Evolutionary conservation across 805 yeast species (phyloP), one percentile per base, ranked within the genome.

Genomic region (Isabelozyma pseudorhagii): DNA sequence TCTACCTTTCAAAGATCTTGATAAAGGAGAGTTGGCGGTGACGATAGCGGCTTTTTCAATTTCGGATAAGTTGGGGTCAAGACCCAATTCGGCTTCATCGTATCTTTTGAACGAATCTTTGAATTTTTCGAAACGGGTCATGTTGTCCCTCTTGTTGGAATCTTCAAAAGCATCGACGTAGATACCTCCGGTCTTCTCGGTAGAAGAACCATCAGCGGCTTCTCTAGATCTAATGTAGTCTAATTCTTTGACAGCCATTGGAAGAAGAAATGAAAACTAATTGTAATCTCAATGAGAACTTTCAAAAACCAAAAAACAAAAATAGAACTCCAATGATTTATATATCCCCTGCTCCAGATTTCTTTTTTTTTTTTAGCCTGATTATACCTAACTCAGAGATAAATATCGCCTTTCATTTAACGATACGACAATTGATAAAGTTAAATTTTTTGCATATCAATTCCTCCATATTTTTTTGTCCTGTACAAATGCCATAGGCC

Each of bases 1-100:
- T 61, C 92, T 76, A 41, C 81, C 78, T 57, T 80, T 82, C 46
- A 85, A 71, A 8, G 75, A 63, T 54, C 86, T 71, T 36, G 76
- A 66, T 50, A 78, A 68, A 13, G 83, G 83, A 44, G 82, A 68
- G 55, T 71, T 73, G 25, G 82, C 77, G 25, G 83, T 72, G 46
- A 61, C 60, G 42, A 71, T 61, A 43, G 76, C 76, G 14, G 69
- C 60, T 54, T 62, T 67, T 55, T 71, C 62, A 53, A 54, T 45
- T 45, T 61, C 57, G 28, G 50, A 49, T 52, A 57, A 62, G 46
- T 53, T 63, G 49, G 66, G 68, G 45, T 79, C 83, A 39, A 79
- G 47, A 34, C 76, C 79, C 56, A 66, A 60, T 18, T 72, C 78
- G 13, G 52, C 54, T 15, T 57, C 69, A 48, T 70, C 68, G 48